Conservation (phyloP, 768 basidiomycete species). For the Amanita molliuscula region DNA sequence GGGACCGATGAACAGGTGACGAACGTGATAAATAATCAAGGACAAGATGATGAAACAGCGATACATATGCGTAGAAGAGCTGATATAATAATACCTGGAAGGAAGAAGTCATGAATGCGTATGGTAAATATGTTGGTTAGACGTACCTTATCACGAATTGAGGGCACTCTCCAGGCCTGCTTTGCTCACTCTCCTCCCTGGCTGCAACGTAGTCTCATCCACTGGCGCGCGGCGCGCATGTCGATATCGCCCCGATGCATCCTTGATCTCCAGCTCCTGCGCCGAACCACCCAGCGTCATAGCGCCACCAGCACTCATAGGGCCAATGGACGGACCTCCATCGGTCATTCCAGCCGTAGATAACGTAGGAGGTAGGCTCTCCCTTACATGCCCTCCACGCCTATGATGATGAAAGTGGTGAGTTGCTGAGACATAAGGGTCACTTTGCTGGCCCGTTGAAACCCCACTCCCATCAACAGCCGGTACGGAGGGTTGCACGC, state of each 20-base stretch:
- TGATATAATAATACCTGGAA: slow-evolving; percentile 8
- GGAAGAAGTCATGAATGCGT: slow-evolving; percentile 1
- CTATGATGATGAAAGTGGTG: slow-evolving; percentile 28
- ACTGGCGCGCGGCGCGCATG: slow-evolving; percentile 85
- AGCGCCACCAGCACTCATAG: slow-evolving; percentile 22
- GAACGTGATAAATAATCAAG: slow-evolving; percentile 1
- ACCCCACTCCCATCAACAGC: slow-evolving; percentile 9
- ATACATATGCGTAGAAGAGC: not conserved
- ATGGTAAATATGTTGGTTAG: not conserved
- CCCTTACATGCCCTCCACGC: slow-evolving; percentile 57
- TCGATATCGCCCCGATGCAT: slow-evolving; percentile 74
- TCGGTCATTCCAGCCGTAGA: slow-evolving; percentile 20
- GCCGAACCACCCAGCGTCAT: slow-evolving; percentile 53
- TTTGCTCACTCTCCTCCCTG: slow-evolving; percentile 84
- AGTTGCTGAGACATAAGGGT: slow-evolving; percentile 32
- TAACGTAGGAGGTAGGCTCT: slow-evolving; percentile 60
- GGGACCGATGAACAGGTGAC: not conserved
- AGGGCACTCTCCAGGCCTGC: slow-evolving; percentile 76
- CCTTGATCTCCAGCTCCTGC: slow-evolving; percentile 86
- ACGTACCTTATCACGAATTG: slow-evolving; percentile 1
- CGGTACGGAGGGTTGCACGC: slow-evolving; percentile 39
- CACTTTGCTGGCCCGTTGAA: slow-evolving; percentile 15
- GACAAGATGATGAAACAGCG: not conserved
- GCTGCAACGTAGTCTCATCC: slow-evolving; percentile 80
- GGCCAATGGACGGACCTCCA: slow-evolving; percentile 20